Evolutionary conservation across 73 alveolate species (phyloP).

Genomic region (Diophrys sp.): DNA sequence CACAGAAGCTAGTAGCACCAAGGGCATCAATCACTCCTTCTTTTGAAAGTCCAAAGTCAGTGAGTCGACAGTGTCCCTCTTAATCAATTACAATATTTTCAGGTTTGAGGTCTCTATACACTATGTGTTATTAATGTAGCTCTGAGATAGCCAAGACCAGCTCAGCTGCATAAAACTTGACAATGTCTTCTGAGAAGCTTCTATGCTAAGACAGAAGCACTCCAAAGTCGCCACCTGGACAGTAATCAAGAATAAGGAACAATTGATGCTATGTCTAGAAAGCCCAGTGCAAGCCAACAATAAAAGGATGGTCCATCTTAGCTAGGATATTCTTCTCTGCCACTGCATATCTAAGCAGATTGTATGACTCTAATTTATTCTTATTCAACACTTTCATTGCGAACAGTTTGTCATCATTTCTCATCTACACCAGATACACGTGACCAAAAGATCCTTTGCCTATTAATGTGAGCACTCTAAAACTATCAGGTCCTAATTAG

Average conservation of each 20-base stretch:
- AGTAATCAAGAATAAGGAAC: conserved; percentile 82
- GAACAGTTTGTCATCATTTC: conserved; percentile 67
- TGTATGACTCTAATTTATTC: conserved; percentile 84
- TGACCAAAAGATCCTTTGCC: conserved; percentile 90
- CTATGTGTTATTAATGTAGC: conserved; percentile 77
- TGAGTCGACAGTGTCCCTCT: conserved; percentile 73
- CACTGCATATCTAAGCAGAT: conserved; percentile 71
- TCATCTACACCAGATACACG: conserved; percentile 86
- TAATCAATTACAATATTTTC: conserved; percentile 79
- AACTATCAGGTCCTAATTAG: conserved; percentile 64
- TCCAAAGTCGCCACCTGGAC: conserved; percentile 84
- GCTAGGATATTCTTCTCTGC: conserved; percentile 77
- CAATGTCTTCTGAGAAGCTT: conserved; percentile 78
- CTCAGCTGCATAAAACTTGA: conserved; percentile 79
- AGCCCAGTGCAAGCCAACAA: conserved; percentile 87
- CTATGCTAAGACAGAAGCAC: conserved; percentile 68
- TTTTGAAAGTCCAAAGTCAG: conserved; percentile 80
- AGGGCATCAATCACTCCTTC: conserved; percentile 76
- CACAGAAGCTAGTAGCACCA: conserved; percentile 70
- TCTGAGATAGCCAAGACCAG: conserved; percentile 83
- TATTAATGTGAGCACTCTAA: conserved; percentile 45
- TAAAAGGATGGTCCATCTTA: conserved; percentile 74
- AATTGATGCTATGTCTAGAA: conserved; percentile 87
- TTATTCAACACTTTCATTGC: conserved; percentile 93
- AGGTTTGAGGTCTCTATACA: conserved; percentile 81